Evolutionary conservation across 2,329 filamentous ascomycete species (phyloP).

Genomic region (Dothistroma septosporum): DNA sequence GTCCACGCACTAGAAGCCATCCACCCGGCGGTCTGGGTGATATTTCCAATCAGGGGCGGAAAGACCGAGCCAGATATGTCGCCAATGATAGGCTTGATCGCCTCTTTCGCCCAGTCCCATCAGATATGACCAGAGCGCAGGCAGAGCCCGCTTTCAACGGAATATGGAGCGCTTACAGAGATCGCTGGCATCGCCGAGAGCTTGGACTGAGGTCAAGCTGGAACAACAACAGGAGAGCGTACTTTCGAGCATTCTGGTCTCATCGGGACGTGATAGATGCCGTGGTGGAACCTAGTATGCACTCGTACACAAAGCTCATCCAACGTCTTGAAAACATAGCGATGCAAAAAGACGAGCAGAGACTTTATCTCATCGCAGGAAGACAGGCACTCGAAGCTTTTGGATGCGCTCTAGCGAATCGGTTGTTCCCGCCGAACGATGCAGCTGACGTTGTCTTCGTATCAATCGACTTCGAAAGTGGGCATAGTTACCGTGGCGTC

Average conservation of each 20-base stretch:
- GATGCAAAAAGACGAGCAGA: not conserved
- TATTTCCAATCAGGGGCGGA: not conserved
- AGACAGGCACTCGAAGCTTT: not conserved
- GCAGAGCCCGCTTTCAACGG: not conserved
- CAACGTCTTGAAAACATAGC: not conserved
- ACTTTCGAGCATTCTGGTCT: not conserved
- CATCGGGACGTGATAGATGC: not conserved
- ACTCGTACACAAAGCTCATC: not conserved
- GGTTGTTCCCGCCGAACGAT: not conserved
- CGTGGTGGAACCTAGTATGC: not conserved
- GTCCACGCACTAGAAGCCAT: not conserved
- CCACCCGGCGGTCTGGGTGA: not conserved
- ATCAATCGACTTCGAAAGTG: not conserved
- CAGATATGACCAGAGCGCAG: no score
- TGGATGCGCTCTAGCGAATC: not conserved
- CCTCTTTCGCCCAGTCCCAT: no score
- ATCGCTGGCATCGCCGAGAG: not conserved
- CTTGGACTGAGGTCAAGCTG: not conserved
- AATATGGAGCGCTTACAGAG: not conserved
- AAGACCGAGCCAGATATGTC: not conserved
- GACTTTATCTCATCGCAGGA: not conserved
- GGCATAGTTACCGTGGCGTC: not conserved
- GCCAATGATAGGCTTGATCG: no score
- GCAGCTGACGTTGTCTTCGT: not conserved
- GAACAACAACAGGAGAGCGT: not conserved